phyloP scores from a whole-genome alignment of 169 alveolate species.

The Plasmodium malariae region DNA sequence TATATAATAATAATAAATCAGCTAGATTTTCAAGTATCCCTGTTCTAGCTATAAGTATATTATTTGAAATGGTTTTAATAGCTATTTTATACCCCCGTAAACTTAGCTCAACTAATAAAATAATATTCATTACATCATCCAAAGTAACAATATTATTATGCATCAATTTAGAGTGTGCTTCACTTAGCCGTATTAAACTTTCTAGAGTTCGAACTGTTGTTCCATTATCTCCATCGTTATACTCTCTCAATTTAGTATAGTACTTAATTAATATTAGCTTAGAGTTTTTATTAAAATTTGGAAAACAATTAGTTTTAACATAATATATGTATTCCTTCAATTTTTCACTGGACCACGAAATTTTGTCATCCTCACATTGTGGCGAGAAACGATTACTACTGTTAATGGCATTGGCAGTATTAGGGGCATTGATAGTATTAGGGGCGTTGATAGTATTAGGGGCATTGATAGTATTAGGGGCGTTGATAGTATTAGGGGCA shows the following conservation, averaged over 20 bases:
- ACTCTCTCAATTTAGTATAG: conserved; percentile 68
- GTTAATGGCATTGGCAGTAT: background rate
- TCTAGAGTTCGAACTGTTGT: conserved; percentile 93
- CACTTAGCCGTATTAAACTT: conserved; percentile 91
- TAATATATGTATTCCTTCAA: conserved; percentile 78
- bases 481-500: background rate
- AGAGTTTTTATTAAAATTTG: conserved; percentile 72
- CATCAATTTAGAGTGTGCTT: conserved; percentile 95
- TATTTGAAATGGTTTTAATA: conserved; percentile 22
- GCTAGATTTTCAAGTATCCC: conserved; percentile 32
- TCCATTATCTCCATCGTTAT: conserved; percentile 83
- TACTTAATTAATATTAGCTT: conserved; percentile 76
- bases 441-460: background rate
- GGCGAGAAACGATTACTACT: background rate
- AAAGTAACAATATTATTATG: conserved; percentile 81
- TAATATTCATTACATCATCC: conserved; percentile 86
- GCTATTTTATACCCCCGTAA: conserved; percentile 70
- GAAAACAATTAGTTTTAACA: conserved; percentile 73
- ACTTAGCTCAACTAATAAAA: conserved; percentile 42
- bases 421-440: background rate
- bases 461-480: background rate
- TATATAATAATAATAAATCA: conserved; percentile 17
- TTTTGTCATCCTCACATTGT: background rate
- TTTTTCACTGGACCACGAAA: conserved; percentile 68
- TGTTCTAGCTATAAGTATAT: conserved; percentile 44